Percentiles rank a stretch among this genome's conserved stretches.
Conservation (phyloP, 176 grass and related monocot species). For the Sorghum bicolor region DNA sequence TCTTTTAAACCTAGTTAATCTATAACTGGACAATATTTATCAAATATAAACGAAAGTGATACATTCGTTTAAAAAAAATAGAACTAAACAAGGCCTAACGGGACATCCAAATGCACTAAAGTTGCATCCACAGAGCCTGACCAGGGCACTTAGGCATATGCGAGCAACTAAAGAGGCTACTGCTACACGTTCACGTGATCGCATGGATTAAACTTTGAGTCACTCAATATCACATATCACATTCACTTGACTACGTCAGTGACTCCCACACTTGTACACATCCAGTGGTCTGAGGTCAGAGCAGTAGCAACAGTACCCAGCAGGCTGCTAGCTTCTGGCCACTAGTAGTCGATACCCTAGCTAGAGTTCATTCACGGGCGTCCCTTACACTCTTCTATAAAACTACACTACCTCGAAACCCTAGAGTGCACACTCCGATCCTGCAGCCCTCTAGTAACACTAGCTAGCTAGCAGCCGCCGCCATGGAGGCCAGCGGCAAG, state of each 20-base stretch:
- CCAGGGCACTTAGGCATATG: no score
- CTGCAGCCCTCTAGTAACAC: neutral
- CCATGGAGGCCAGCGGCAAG: constrained; percentile 59
- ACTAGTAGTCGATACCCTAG: neutral
- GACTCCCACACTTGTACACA: neutral
- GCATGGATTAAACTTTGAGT: neutral
- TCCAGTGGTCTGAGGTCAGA: neutral
- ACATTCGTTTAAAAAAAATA: no score
- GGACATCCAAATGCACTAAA: no score
- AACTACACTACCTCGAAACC: constrained; percentile 12
- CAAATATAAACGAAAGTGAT: no score
- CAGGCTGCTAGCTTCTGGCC: neutral
- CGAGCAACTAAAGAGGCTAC: no score
- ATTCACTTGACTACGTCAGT: constrained; percentile 5
- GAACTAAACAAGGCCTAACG: no score
- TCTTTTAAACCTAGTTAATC: no score
- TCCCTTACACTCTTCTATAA: constrained; percentile 28
- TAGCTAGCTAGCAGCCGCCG: neutral
- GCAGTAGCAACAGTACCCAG: neutral
- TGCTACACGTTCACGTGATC: neutral
- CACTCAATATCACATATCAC: neutral
- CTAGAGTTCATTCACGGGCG: constrained; percentile 20
- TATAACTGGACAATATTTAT: no score
- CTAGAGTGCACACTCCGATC: constrained; percentile 28
- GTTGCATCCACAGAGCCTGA: no score